Base-by-base conservation (phyloP, 257 asterid species). In the Asclepias syriaca region DNA sequence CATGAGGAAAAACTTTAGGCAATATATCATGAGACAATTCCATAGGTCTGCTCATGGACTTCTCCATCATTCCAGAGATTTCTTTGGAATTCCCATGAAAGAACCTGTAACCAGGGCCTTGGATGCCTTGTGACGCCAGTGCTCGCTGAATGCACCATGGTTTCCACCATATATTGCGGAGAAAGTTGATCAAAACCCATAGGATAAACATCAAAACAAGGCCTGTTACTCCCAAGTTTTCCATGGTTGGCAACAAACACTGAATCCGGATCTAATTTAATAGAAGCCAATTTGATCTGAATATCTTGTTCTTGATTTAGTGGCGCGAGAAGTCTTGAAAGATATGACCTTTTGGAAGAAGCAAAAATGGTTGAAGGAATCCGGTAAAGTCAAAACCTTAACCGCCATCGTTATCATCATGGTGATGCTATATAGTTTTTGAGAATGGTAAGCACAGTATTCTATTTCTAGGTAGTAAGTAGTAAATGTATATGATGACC, bases 51-150 rank as follows among this genome's bases (percentile, higher is more conserved):
- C 72, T 70, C 21, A 24, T 71, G 27, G 74, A 59, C 40, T 76
- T 81, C 2, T 65, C 63, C 72, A 40, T 80, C 81, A 87, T 75
- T 27, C 48, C 66, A 64, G 78, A 74, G 51, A 82, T 77, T 65
- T 87, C 89, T 73, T 79, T 84, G 60, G 86, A 78, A 79, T 69
- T 77, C 24, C 89, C 90, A 74, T 84, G 80, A 50, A 85, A 16
- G 77, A 87, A 61, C 74, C 61, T 77, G 81, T 87, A 87, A 74
- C 85, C 32, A 66, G 93, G 93, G 22, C 93, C 93, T 66, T 45
- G 71, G 68, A 87, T 66, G 34, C 93, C 90, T 64, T 87, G 84
- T 3, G 80, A 75, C 6, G 60, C 57, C 75, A 87, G 46, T 1
- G 45, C 4, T 18, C 50, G 48, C 66, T 79, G 81, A 7, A 87